Percentiles rank a stretch among this genome's conserved stretches.
Evolutionary conservation across 306 rosid genomes (phyloP).

Genomic region (Citrullus mucosospermus): DNA sequence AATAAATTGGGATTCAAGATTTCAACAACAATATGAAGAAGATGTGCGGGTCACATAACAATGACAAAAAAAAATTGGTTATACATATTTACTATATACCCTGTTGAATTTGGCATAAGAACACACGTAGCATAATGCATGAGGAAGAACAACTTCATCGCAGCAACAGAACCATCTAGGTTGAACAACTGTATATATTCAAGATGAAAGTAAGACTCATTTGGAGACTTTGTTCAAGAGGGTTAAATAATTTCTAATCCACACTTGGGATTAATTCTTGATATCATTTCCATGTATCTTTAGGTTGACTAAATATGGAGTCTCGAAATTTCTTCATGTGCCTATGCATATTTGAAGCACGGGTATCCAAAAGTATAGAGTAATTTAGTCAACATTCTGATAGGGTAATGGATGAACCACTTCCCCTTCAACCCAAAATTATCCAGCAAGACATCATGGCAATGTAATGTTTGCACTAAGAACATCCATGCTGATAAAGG

Average conservation of each 20-base stretch:
- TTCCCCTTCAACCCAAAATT: too few relatives aligned
- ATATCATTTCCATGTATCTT: background rate
- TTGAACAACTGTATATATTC: background rate
- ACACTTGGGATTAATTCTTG: too few relatives aligned
- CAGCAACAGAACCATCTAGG: background rate
- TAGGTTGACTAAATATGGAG: background rate
- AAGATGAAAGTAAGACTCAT: background rate
- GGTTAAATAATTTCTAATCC: background rate
- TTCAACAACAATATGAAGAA: background rate
- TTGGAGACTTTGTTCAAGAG: background rate
- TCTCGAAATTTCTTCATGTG: background rate
- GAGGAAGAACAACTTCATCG: background rate
- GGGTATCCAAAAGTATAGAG: background rate
- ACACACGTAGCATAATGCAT: background rate
- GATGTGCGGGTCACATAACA: background rate
- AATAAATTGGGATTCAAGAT: background rate
- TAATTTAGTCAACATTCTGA: background rate
- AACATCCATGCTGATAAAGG: background rate
- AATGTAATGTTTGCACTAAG: background rate
- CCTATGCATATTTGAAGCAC: background rate
- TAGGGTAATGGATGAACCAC: too few relatives aligned
- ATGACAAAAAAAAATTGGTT: background rate
- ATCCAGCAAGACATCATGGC: too few relatives aligned
- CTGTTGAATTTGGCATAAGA: background rate
- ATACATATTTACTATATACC: background rate